Evolutionary conservation across 2,329 filamentous ascomycete genomes (phyloP).

Genomic region (Cladosporium sp.): DNA sequence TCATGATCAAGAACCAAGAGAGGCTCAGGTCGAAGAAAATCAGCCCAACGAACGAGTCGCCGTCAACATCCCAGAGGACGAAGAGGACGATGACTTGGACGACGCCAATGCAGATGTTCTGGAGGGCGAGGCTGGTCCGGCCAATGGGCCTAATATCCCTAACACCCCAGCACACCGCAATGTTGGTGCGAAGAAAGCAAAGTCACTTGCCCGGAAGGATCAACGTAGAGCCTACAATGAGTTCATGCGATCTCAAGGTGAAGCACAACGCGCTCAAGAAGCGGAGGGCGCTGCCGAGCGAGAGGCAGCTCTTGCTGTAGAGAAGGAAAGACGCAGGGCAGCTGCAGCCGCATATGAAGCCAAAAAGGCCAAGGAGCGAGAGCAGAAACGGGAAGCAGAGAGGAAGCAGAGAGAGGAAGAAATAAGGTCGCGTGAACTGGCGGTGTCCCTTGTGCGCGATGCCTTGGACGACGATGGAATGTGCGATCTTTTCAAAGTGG

Average conservation of each 20-base stretch:
- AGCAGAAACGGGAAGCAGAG: conserved; percentile 35
- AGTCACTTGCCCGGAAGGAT: conserved; percentile 43
- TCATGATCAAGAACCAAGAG: neutral
- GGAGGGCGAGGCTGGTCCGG: conserved; percentile 21
- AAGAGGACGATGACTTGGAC: conserved; percentile 11
- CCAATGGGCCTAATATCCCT: conserved; percentile 2
- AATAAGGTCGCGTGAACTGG: conserved; percentile 28
- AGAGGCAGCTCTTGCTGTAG: conserved; percentile 37
- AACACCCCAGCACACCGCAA: conserved; percentile 19
- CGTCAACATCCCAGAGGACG: conserved; percentile 1
- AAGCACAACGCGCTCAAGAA: conserved; percentile 40
- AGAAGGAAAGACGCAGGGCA: conserved; percentile 37
- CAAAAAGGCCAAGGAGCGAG: conserved; percentile 36
- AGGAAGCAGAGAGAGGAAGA: conserved; percentile 35
- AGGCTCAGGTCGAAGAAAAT: conserved; percentile 12
- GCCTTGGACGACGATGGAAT: conserved; percentile 27
- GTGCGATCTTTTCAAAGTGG: conserved; percentile 38
- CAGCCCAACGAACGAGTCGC: conserved; percentile 1
- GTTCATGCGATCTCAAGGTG: conserved; percentile 45
- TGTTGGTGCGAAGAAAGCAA: conserved; percentile 48
- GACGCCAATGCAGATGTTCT: neutral
- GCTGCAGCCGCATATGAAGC: conserved; percentile 41
- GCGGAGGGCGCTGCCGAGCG: conserved; percentile 41
- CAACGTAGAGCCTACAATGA: conserved; percentile 44
- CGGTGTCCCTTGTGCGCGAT: conserved; percentile 30